Percentiles rank a stretch among this genome's conserved stretches.
Evolutionary conservation across 140 eudicot species (phyloP).

Genomic region (Anethum foeniculum): DNA sequence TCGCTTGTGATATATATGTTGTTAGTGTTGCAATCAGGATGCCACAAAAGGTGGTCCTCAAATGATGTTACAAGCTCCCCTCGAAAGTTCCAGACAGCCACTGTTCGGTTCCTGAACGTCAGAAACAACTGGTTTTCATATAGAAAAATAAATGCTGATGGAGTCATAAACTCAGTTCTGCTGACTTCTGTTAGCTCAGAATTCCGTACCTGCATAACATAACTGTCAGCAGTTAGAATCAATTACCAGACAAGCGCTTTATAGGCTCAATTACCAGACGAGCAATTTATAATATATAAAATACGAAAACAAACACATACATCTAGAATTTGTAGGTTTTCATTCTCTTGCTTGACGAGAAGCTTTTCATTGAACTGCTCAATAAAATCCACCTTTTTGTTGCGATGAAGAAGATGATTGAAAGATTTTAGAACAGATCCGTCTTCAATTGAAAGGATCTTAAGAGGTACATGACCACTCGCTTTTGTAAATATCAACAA

Average conservation of each 20-base stretch:
- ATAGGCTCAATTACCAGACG: neutral
- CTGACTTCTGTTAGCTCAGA: conserved; percentile 58
- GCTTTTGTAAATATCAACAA: conserved; percentile 31
- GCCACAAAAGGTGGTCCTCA: conserved; percentile 83
- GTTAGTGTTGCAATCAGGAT: conserved; percentile 94
- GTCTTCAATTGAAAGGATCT: conserved; percentile 45
- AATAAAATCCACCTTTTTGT: conserved; percentile 35
- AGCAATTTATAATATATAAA: neutral
- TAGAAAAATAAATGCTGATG: conserved; percentile 81
- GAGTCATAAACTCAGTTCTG: conserved; percentile 77
- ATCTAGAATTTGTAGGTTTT: conserved; percentile 69
- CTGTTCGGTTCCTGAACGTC: conserved; percentile 72
- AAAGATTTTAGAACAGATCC: conserved; percentile 30
- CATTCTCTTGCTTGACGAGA: conserved; percentile 51
- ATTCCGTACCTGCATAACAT: conserved; percentile 41
- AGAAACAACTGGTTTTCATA: conserved; percentile 77
- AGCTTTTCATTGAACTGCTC: conserved; percentile 61
- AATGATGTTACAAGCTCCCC: conserved; percentile 92
- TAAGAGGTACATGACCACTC: conserved; percentile 38
- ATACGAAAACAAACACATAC: conserved; percentile 22
- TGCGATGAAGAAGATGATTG: conserved; percentile 31
- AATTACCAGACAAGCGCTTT: neutral
- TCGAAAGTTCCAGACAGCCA: conserved; percentile 86
- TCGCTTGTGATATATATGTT: conserved; percentile 81
- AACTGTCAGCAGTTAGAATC: neutral